Evolutionary conservation across 208 protist genomes (phyloP).

Genomic region (Leishmania major): DNA sequence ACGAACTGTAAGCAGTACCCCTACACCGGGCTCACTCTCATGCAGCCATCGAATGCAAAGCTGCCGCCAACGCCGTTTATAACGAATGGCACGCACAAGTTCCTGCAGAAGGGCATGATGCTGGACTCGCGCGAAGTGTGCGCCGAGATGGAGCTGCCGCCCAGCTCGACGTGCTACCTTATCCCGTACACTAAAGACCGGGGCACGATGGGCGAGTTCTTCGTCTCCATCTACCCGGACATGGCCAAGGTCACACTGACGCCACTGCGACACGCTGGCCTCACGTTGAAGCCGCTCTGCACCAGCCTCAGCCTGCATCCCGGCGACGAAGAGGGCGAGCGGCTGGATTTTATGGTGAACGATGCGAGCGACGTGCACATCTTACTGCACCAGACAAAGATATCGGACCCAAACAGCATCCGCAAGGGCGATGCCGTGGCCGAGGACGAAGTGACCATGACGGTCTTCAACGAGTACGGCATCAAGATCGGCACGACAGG

Average conservation of each 20-base stretch:
- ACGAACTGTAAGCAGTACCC: slow-evolving; percentile 75
- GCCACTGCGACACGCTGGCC: slow-evolving; percentile 64
- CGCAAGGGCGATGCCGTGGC: slow-evolving; percentile 58
- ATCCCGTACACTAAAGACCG: slow-evolving; percentile 84
- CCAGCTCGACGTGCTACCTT: slow-evolving; percentile 77
- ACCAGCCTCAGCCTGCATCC: slow-evolving; percentile 34
- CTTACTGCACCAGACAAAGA: slow-evolving; percentile 69
- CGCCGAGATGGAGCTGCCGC: slow-evolving; percentile 74
- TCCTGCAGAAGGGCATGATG: slow-evolving; percentile 84
- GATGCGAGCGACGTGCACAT: slow-evolving; percentile 82
- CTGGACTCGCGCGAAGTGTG: slow-evolving; percentile 82
- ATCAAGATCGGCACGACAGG: slow-evolving; percentile 65
- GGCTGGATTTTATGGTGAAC: slow-evolving; percentile 70
- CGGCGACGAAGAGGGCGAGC: slow-evolving; percentile 36
- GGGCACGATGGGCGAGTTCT: slow-evolving; percentile 64
- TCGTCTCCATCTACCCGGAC: slow-evolving; percentile 84
- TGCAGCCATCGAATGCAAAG: slow-evolving; percentile 68
- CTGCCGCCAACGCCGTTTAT: slow-evolving; percentile 72
- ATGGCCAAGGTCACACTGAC: slow-evolving; percentile 79
- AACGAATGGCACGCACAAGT: slow-evolving; percentile 71
- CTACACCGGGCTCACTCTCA: slow-evolving; percentile 76
- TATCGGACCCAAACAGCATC: slow-evolving; percentile 37
- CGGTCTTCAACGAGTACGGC: slow-evolving; percentile 75
- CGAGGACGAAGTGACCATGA: slow-evolving; percentile 58
- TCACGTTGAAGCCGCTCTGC: slow-evolving; percentile 57